Base-by-base conservation (phyloP, 2,329 filamentous ascomycete species). In the Aspergillus sp. region DNA sequence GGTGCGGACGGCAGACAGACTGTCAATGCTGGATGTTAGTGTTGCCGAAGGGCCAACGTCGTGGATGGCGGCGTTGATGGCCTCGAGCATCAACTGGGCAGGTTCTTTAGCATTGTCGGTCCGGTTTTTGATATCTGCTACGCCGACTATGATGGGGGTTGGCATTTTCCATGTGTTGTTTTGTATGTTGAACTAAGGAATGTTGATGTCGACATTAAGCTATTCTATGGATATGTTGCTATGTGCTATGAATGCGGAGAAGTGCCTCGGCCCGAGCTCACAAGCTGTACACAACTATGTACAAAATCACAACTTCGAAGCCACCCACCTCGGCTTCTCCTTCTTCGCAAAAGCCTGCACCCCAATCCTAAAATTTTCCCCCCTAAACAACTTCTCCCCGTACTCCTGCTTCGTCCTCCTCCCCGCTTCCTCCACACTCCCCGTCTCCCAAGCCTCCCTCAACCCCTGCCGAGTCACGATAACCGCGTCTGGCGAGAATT, bases 361-460 rank as follows among this genome's bases (percentile, higher is more conserved):
- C 56, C 88, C 88, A 67, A 95, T 85, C 79, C 95, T 95, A 72
- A 95, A 88, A 69, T 97, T 91, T 71, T 88, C 80, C 64, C 85
- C 91, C 30, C 88, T 88, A 71, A 95, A 93, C 60, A 95, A 62
- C 4, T 45, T 83, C 78, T 70, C 94, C 86, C 76, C 94, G 95
- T 43, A 96, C 80, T 52, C 87, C 80, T 68, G 89, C 78, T 77
- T 95, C 85, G 69, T 83, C 90, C 73, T 95, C 87, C 7, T 94
- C 82, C 41, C 89, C 1, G 72, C 83, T 50, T 78, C 73, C 61
- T 82, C 78, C 0, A 82, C 83, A 15, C 80, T 79, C 6, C 82
- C 67, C 1, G 74, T 78, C 55, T 87, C 85, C 84, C 84, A 89
- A 0, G 82, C 84, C 51, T 85, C 70, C 61, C 83, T 77, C 49